A percentile compares a stretch with the other conserved stretches of the same genome.
These are phyloP conservation scores for Pythium guiyangense DNA, from an alignment of 352 stramenopile genomes.

Conservation along the genomic window DNA sequence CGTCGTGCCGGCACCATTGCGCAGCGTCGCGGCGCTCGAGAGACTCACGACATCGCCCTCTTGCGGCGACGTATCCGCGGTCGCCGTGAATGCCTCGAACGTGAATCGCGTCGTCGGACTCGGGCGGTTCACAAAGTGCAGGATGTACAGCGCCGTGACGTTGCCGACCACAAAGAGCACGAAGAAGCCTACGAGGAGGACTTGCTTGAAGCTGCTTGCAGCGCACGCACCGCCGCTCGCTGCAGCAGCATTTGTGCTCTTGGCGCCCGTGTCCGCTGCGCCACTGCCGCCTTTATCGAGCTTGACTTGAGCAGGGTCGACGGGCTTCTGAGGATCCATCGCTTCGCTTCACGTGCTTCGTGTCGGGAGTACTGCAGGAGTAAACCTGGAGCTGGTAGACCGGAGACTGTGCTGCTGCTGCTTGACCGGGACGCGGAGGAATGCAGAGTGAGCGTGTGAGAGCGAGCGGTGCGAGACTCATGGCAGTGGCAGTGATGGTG, in stretches of 20 bases:
- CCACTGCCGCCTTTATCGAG: conserved; percentile 21
- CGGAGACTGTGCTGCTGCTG: too few relatives aligned
- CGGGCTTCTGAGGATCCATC: conserved; percentile 23
- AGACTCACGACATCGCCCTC: conserved; percentile 39
- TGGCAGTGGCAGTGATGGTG: too few relatives aligned
- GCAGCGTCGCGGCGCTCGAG: conserved; percentile 24
- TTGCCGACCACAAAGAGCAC: conserved; percentile 62
- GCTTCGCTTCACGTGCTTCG: too few relatives aligned
- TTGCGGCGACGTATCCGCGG: conserved; percentile 7
- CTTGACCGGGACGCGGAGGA: too few relatives aligned
- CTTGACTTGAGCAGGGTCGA: conserved; percentile 42
- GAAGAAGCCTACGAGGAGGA: conserved; percentile 23
- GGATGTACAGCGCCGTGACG: conserved; percentile 49
- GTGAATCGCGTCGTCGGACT: conserved; percentile 35
- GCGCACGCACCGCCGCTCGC: background rate
- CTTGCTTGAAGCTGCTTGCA: conserved; percentile 11
- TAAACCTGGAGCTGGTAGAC: too few relatives aligned
- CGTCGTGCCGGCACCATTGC: conserved; percentile 59
- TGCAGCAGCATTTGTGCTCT: background rate
- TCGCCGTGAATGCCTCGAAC: conserved; percentile 25
- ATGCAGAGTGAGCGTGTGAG: too few relatives aligned
- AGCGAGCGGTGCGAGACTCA: too few relatives aligned
- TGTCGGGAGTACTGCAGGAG: too few relatives aligned
- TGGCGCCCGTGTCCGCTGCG: background rate
- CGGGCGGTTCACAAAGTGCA: conserved; percentile 57